Evolutionary conservation across 2,329 filamentous ascomycete genomes (phyloP).

Genomic region (Byssothecium circinans): DNA sequence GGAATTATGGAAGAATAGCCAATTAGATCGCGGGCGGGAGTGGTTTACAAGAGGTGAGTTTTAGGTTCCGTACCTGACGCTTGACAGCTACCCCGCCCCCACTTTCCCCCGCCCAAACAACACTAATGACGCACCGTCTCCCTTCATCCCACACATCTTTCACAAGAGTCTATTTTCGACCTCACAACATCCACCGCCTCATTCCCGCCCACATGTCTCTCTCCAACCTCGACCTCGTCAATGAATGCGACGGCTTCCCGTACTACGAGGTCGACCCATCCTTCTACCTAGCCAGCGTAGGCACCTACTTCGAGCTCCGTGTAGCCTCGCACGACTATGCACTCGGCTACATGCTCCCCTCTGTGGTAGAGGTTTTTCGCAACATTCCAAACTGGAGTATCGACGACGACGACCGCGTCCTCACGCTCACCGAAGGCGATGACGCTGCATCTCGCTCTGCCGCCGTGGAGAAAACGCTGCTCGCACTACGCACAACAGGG

Average conservation of each 20-base stretch:
- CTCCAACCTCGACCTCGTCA: slow-evolving; percentile 58
- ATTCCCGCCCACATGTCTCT: slow-evolving; percentile 30
- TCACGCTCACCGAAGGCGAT: slow-evolving; percentile 63
- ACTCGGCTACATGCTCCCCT: slow-evolving; percentile 62
- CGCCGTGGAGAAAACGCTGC: slow-evolving; percentile 59
- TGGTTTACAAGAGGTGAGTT: no score
- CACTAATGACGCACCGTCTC: no score
- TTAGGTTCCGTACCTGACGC: no score
- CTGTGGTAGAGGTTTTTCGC: slow-evolving; percentile 60
- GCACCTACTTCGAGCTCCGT: slow-evolving; percentile 65
- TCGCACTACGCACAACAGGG: slow-evolving; percentile 68
- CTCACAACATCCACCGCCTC: background rate
- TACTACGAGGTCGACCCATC: slow-evolving; percentile 65
- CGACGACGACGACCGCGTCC: slow-evolving; percentile 60
- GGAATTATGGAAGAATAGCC: no score
- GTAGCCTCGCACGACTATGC: slow-evolving; percentile 64
- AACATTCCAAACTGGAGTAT: slow-evolving; percentile 64
- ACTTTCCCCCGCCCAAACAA: slow-evolving; percentile 9
- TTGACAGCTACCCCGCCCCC: slow-evolving; percentile 26
- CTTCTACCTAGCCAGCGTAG: slow-evolving; percentile 57
- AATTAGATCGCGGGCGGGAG: no score
- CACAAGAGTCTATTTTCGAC: background rate
- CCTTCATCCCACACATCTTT: no score
- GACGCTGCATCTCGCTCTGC: slow-evolving; percentile 66
- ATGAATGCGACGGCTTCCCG: slow-evolving; percentile 72